phyloP scores from a whole-genome alignment of 2,329 filamentous ascomycete species.

The Pseudocercospora fuligena region DNA sequence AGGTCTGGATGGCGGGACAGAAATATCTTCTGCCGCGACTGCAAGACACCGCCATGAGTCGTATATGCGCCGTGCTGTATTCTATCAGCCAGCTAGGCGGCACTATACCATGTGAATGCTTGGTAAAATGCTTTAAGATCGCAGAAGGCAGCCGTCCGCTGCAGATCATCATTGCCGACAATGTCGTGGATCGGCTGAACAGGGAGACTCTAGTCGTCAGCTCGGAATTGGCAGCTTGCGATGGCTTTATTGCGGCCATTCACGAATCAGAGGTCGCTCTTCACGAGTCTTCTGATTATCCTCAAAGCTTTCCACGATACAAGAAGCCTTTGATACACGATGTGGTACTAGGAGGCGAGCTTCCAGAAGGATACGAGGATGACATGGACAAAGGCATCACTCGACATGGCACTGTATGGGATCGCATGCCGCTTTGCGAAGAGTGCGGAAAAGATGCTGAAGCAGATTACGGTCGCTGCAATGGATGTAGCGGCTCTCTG shows the following conservation, averaged over 20 bases:
- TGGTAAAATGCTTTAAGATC: not conserved
- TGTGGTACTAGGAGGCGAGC: not conserved
- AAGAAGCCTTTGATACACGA: not conserved
- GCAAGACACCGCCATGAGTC: not conserved
- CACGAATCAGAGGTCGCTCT: not conserved
- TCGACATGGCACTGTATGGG: no score
- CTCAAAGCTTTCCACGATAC: not conserved
- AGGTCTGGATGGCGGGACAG: not conserved
- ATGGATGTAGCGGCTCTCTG: no score
- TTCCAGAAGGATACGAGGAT: not conserved
- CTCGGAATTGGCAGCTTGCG: not conserved
- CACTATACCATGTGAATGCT: not conserved
- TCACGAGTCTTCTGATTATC: not conserved
- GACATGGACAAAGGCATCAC: not conserved
- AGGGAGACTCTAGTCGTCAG: not conserved
- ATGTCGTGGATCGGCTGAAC: not conserved
- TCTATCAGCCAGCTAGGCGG: not conserved
- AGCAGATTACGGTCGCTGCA: no score
- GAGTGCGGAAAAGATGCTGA: no score
- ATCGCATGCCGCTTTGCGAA: no score
- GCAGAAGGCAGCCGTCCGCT: not conserved
- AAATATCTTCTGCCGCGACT: not conserved
- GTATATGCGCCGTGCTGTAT: not conserved
- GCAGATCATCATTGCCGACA: not conserved
- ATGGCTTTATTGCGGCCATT: not conserved